phyloP scores from a whole-genome alignment of 441 rosid species.

The Iberis amara region DNA sequence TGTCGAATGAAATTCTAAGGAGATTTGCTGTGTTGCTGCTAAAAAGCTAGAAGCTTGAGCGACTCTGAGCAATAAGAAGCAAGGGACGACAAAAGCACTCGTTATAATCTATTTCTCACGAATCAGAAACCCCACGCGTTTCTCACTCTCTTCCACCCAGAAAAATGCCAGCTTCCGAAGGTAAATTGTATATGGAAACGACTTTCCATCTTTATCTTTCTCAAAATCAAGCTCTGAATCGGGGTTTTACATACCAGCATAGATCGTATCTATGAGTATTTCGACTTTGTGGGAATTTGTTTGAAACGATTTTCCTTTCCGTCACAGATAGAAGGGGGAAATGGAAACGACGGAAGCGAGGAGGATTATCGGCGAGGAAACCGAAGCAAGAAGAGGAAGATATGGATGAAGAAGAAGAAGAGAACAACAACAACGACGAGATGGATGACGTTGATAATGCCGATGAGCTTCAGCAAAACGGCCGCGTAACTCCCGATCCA shows the following conservation, averaged over 20 bases:
- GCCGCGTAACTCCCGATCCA: conserved; percentile 42
- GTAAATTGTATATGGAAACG: conserved; percentile 28
- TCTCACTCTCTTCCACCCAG: conserved; percentile 27
- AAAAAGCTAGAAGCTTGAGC: conserved; percentile 22
- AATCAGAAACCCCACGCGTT: conserved; percentile 38
- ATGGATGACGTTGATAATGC: conserved; percentile 34
- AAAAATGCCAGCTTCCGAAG: conserved; percentile 73
- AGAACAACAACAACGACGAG: conserved; percentile 37
- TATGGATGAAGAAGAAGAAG: conserved; percentile 53
- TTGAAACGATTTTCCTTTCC: conserved; percentile 6
- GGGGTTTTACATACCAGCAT: conserved; percentile 22
- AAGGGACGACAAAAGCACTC: conserved; percentile 14
- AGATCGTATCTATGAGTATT: conserved; percentile 20
- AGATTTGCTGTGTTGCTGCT: conserved; percentile 13
- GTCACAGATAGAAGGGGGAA: conserved; percentile 60
- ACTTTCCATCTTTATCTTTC: conserved; percentile 16
- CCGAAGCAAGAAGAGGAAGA: conserved; percentile 46
- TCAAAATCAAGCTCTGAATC: conserved; percentile 9
- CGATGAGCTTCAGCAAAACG: conserved; percentile 41
- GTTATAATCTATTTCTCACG: conserved; percentile 27
- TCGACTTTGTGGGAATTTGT: not conserved
- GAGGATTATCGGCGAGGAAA: conserved; percentile 34
- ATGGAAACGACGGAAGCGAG: conserved; percentile 85
- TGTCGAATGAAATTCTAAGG: conserved; percentile 19
- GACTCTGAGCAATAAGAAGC: conserved; percentile 21